Percentiles rank a stretch among this genome's conserved stretches.
These are phyloP conservation scores for Nemania diffusa DNA, from an alignment of 2,329 filamentous ascomycete genomes.

Conservation along the genomic window DNA sequence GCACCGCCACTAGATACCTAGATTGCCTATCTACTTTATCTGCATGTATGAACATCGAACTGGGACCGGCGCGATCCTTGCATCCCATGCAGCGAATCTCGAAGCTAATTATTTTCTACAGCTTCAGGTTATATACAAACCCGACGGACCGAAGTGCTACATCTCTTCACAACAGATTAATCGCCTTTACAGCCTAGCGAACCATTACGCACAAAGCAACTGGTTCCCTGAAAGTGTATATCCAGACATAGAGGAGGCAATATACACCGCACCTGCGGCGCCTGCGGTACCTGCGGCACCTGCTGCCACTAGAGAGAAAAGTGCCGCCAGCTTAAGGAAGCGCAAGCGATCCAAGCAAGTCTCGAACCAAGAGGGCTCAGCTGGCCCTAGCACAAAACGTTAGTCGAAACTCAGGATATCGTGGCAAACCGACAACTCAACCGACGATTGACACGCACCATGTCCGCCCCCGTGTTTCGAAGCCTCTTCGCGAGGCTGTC, in stretches of 20 bases:
- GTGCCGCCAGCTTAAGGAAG: neutral
- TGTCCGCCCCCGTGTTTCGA: constrained; percentile 39
- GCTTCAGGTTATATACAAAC: constrained; percentile 18
- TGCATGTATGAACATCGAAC: neutral
- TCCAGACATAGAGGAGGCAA: neutral
- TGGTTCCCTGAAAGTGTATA: neutral
- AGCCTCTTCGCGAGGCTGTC: constrained; percentile 44
- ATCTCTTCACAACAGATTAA: neutral
- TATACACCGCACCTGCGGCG: neutral
- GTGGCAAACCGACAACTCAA: too few relatives aligned
- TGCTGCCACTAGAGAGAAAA: neutral
- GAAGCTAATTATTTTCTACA: constrained; percentile 33
- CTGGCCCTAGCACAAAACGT: too few relatives aligned
- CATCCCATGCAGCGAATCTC: constrained; percentile 9
- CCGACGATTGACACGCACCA: constrained; percentile 22
- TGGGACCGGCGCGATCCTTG: neutral
- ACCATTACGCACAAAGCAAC: neutral
- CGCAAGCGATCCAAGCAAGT: constrained; percentile 7
- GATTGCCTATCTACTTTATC: too few relatives aligned
- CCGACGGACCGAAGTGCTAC: neutral
- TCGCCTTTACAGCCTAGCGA: neutral
- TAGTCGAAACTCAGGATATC: too few relatives aligned
- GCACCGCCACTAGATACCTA: too few relatives aligned
- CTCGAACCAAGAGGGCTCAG: too few relatives aligned
- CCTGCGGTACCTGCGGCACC: neutral